phyloP scores from a whole-genome alignment of 2,329 filamentous ascomycete species.

The Tolypocladium ophioglossoides region DNA sequence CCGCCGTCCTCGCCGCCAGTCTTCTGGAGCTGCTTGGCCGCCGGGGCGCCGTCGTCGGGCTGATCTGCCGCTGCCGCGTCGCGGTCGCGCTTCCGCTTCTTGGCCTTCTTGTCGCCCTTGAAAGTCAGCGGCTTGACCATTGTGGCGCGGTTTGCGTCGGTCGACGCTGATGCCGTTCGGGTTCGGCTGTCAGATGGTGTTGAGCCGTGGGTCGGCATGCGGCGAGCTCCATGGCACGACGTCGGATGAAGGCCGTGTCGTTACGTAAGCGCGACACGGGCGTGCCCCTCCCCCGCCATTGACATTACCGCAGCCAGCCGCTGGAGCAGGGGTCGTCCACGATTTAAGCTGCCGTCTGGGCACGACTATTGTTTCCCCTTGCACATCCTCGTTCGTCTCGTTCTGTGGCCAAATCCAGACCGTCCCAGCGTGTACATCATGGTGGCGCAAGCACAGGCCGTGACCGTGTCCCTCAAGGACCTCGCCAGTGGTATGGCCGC shows the following conservation, averaged over 20 bases:
- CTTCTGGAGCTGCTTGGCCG: slow-evolving; percentile 10
- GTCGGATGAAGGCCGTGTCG: slow-evolving; percentile 2
- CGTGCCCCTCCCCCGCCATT: slow-evolving; percentile 1
- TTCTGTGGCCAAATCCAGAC: neutral
- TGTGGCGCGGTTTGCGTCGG: slow-evolving; percentile 10
- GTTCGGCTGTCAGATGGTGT: neutral
- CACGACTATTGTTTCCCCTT: neutral
- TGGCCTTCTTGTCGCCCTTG: slow-evolving; percentile 94
- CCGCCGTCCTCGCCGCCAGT: slow-evolving; percentile 20
- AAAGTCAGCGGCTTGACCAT: slow-evolving; percentile 90
- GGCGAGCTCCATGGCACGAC: slow-evolving; percentile 20
- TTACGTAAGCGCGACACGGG: slow-evolving; percentile 12
- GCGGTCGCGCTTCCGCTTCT: slow-evolving; percentile 73
- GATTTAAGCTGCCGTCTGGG: neutral
- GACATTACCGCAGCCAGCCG: neutral
- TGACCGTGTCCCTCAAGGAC: slow-evolving; percentile 52
- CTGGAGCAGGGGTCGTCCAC: neutral
- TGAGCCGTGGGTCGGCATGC: slow-evolving; percentile 12
- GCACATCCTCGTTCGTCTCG: neutral
- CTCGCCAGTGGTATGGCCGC: slow-evolving; percentile 41
- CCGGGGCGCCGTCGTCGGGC: slow-evolving; percentile 27
- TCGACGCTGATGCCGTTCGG: neutral
- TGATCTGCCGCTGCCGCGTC: slow-evolving; percentile 26
- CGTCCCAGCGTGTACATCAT: slow-evolving; percentile 16
- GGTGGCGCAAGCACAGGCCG: slow-evolving; percentile 40